These are phyloP conservation scores for Cystobasidium onofrii DNA, from an alignment of 768 basidiomycete species.

Conservation along the genomic window DNA sequence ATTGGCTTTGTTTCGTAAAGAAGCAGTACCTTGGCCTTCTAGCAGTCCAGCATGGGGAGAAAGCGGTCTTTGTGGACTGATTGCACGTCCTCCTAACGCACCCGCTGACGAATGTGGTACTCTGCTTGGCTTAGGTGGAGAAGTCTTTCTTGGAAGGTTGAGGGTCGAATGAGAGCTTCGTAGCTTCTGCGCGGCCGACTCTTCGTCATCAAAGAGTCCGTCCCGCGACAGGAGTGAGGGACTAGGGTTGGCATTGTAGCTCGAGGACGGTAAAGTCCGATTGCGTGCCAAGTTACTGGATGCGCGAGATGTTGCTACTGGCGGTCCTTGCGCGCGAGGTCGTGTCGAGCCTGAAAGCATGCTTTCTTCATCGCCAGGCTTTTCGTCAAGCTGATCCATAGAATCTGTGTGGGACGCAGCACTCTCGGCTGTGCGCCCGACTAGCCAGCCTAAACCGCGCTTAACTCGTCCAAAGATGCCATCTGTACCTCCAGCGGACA, in stretches of 20 bases:
- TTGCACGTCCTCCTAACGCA: background rate
- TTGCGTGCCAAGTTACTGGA: background rate
- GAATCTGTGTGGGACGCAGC: background rate
- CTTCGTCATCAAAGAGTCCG: background rate
- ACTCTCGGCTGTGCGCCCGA: background rate
- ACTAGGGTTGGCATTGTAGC: background rate
- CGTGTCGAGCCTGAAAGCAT: background rate
- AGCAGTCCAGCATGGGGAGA: background rate
- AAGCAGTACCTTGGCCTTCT: background rate
- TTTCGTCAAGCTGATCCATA: background rate
- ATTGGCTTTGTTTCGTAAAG: background rate
- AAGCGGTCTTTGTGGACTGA: background rate
- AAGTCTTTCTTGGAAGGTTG: background rate
- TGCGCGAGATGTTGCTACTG: background rate
- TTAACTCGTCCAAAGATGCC: background rate
- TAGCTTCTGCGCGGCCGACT: background rate
- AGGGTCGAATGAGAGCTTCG: constrained; percentile 21
- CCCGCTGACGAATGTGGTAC: background rate
- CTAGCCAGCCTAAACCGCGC: constrained; percentile 13
- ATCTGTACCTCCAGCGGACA: background rate
- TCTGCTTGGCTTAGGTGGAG: background rate
- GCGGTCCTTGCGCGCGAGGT: background rate
- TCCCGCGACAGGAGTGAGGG: background rate
- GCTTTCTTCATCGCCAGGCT: constrained; percentile 10
- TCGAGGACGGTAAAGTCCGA: background rate